Conservation (phyloP, 352 stramenopile species). For the Phytophthora melonis region DNA sequence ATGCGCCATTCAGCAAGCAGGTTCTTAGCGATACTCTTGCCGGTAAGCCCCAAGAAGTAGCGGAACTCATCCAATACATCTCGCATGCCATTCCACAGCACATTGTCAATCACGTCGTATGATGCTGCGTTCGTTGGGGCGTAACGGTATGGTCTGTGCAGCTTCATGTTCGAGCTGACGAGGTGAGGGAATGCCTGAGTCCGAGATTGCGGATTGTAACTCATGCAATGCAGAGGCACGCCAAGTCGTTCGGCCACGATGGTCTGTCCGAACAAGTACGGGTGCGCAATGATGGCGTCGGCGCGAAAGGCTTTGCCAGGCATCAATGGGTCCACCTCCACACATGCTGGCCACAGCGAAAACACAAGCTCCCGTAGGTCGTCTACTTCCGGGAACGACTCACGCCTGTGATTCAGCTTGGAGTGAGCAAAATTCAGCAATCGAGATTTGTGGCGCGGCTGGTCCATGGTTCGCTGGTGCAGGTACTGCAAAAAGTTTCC, state of each 20-base stretch:
- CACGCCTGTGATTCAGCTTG: slow-evolving; percentile 39
- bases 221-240: slow-evolving; percentile 78
- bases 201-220: slow-evolving; percentile 54
- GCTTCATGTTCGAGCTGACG: slow-evolving; percentile 54
- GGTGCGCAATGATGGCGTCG: slow-evolving; percentile 76
- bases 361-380: slow-evolving; percentile 67
- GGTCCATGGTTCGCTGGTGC: slow-evolving; percentile 45
- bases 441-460: slow-evolving; percentile 48
- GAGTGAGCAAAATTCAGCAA: slow-evolving; percentile 42
- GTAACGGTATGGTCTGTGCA: slow-evolving; percentile 59
- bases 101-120: slow-evolving; percentile 62
- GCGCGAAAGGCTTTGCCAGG: slow-evolving; percentile 65
- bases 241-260: slow-evolving; percentile 77
- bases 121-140: slow-evolving; percentile 53
- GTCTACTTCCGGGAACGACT: slow-evolving; percentile 52
- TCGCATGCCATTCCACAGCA: slow-evolving; percentile 58
- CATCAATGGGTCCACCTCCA: slow-evolving; percentile 52
- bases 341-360: slow-evolving; percentile 67
- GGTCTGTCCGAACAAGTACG: slow-evolving; percentile 67
- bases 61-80: slow-evolving; percentile 71
- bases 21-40: slow-evolving; percentile 47
- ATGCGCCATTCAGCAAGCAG: slow-evolving; percentile 58
- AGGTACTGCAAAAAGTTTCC: slow-evolving; percentile 59
- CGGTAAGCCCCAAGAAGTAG: slow-evolving; percentile 55
- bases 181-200: slow-evolving; percentile 72